phyloP scores from a whole-genome alignment of 805 yeast genomes.

The Candida mattraensis region DNA sequence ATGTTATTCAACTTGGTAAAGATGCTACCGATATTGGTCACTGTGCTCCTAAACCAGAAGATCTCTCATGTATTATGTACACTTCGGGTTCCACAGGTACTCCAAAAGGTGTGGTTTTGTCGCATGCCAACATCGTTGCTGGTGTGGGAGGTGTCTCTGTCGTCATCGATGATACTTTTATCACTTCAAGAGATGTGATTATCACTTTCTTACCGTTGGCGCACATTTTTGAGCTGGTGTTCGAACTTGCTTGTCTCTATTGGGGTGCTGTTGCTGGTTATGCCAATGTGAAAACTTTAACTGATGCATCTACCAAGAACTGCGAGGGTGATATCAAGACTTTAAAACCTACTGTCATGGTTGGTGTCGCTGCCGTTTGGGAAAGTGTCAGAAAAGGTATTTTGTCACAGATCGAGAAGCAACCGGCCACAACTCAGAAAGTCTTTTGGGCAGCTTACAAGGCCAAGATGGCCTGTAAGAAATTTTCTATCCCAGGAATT shows the following conservation, averaged over 20 bases:
- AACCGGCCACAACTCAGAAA: slow-evolving; percentile 67
- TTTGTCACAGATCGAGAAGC: slow-evolving; percentile 64
- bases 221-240: slow-evolving; percentile 89
- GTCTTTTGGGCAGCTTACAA: slow-evolving; percentile 86
- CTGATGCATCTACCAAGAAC: slow-evolving; percentile 77
- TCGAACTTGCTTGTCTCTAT: slow-evolving; percentile 74
- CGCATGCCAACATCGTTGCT: slow-evolving; percentile 69
- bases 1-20: slow-evolving; percentile 64
- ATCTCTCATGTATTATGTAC: slow-evolving; percentile 76
- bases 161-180: slow-evolving; percentile 51
- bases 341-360: slow-evolving; percentile 91
- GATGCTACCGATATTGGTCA: slow-evolving; percentile 39
- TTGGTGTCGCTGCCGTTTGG: slow-evolving; percentile 99
- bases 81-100: slow-evolving; percentile 86
- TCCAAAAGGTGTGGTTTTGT: slow-evolving; percentile 79
- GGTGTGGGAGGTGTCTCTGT: slow-evolving; percentile 83
- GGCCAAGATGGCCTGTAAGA: slow-evolving; percentile 64
- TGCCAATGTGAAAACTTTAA: slow-evolving; percentile 87
- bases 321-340: slow-evolving; percentile 86
- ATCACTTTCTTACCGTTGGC: slow-evolving; percentile 93
- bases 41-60: slow-evolving; percentile 55
- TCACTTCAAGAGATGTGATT: slow-evolving; percentile 63
- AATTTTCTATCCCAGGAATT: slow-evolving; percentile 77
- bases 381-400: slow-evolving; percentile 94
- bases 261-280: slow-evolving; percentile 94